Conservation (phyloP, 169 alveolate genomes). For the Cryptosporidium sp. region DNA sequence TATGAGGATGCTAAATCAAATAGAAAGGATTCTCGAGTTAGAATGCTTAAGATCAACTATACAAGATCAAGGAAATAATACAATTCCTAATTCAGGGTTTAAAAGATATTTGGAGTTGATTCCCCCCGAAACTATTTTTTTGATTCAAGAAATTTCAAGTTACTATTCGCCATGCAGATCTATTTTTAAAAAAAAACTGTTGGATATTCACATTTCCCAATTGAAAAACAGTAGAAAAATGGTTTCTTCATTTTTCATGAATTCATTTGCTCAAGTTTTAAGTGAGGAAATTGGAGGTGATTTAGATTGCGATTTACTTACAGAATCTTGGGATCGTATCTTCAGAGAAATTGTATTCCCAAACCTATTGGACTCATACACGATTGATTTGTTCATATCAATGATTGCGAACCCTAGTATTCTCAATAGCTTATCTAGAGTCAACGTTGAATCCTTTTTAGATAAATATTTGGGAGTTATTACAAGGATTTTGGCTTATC, state of each 20-base stretch:
- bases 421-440: neutral
- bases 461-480: constrained; percentile 31
- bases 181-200: neutral
- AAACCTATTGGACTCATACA: constrained; percentile 12
- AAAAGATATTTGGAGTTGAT: constrained; percentile 17
- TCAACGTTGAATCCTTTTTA: constrained; percentile 11
- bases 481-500: constrained; percentile 10
- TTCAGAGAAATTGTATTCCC: neutral
- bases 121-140: constrained; percentile 34
- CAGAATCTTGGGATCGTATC: constrained; percentile 26
- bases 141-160: constrained; percentile 20
- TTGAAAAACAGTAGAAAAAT: neutral
- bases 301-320: neutral
- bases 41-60: neutral
- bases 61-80: neutral
- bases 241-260: constrained; percentile 18
- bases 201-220: constrained; percentile 17
- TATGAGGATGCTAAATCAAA: constrained; percentile 27
- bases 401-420: neutral
- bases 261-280: constrained; percentile 6
- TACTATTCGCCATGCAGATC: neutral
- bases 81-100: neutral
- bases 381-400: neutral
- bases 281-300: neutral
- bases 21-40: constrained; percentile 28